Conservation (phyloP, 83 land plant species). For the Larix sibirica region DNA sequence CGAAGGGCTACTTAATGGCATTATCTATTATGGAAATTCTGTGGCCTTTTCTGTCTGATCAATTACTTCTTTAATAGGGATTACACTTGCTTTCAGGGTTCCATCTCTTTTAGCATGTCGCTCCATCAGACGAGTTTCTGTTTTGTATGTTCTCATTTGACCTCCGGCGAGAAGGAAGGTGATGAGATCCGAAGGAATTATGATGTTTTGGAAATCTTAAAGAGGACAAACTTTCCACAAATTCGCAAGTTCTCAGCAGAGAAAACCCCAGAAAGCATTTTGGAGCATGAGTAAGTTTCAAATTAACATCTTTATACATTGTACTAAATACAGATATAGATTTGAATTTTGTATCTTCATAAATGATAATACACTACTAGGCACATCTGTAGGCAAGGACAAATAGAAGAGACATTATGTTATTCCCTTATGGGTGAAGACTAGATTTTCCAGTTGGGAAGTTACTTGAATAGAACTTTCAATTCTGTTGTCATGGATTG, state of each 20-base stretch:
- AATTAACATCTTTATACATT: neutral
- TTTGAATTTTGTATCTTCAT: neutral
- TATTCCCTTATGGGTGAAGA: neutral
- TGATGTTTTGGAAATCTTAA: conserved; percentile 76
- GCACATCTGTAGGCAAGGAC: neutral
- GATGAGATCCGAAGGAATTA: conserved; percentile 71
- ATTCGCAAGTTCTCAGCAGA: conserved; percentile 19
- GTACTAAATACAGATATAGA: neutral
- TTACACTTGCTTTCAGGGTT: conserved; percentile 53
- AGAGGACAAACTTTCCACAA: conserved; percentile 59
- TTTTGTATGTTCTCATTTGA: conserved; percentile 86
- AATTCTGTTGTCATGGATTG: neutral
- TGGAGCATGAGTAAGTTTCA: conserved; percentile 81
- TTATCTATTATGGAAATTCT: neutral
- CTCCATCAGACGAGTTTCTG: conserved; percentile 67
- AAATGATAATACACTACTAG: neutral
- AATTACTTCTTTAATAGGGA: neutral
- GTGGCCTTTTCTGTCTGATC: neutral
- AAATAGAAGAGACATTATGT: neutral
- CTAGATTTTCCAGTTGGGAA: neutral
- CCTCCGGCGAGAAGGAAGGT: conserved; percentile 84
- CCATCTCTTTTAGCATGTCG: conserved; percentile 84
- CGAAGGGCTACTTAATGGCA: neutral
- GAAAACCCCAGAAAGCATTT: conserved; percentile 54
- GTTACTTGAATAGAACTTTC: too few relatives aligned